These are phyloP conservation scores for Hirschioporus abietinus DNA, from an alignment of 768 basidiomycete genomes.

Conservation along the genomic window DNA sequence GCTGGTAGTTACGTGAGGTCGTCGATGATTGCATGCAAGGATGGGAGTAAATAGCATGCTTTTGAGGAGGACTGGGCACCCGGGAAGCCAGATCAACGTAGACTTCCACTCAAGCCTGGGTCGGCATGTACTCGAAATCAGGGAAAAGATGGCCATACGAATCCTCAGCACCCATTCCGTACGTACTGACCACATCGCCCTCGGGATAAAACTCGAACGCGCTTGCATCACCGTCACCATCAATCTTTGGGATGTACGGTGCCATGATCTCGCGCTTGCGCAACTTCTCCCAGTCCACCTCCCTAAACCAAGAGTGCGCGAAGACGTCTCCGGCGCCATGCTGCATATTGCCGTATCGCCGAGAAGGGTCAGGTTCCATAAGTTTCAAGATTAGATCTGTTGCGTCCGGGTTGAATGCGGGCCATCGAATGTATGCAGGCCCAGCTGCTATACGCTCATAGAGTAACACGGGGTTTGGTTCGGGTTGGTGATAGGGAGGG, in stretches of 20 bases:
- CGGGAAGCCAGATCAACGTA: not conserved
- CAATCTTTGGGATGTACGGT: conserved; percentile 90
- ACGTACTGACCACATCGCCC: conserved; percentile 54
- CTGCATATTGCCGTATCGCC: conserved; percentile 84
- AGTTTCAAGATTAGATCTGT: conserved; percentile 87
- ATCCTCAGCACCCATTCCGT: conserved; percentile 56
- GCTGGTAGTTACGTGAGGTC: conserved; percentile 5
- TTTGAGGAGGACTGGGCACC: conserved; percentile 16
- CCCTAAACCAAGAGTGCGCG: conserved; percentile 88
- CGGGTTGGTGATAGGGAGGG: conserved; percentile 89
- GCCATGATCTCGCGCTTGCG: conserved; percentile 84
- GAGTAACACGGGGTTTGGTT: conserved; percentile 76
- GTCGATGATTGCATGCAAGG: conserved; percentile 2
- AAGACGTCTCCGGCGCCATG: conserved; percentile 91
- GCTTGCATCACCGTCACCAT: conserved; percentile 92
- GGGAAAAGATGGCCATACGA: conserved; percentile 66
- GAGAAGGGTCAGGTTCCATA: conserved; percentile 83
- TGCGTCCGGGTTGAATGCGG: conserved; percentile 70
- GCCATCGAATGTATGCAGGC: conserved; percentile 73
- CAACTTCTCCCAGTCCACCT: conserved; percentile 88
- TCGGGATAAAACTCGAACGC: conserved; percentile 84
- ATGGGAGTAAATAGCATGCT: not conserved
- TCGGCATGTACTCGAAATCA: conserved; percentile 66
- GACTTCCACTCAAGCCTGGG: not conserved
- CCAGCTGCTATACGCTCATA: conserved; percentile 90